Evolutionary conservation across 352 stramenopile species (phyloP), one percentile per base, ranked within the genome.

Genomic region (Thalassiosira allenii): DNA sequence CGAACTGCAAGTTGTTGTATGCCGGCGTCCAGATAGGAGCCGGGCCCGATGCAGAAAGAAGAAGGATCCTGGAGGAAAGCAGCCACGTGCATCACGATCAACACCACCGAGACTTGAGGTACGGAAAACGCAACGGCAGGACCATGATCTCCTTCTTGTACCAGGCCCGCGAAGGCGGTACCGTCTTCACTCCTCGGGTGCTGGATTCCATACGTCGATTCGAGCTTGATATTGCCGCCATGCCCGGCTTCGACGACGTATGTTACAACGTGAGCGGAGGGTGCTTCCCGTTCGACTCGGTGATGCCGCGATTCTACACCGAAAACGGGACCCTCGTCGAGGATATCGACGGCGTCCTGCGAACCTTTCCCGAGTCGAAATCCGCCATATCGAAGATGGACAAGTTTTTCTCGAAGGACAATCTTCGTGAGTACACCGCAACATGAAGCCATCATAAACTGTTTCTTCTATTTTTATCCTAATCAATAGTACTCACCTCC

Each of bases 91-190:
- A n/a, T n/a, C n/a, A n/a, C n/a, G n/a, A n/a, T n/a, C n/a, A n/a
- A n/a, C n/a, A n/a, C n/a, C n/a, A n/a, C n/a, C n/a, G n/a, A n/a
- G n/a, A n/a, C n/a, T 9, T 20, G 49, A 12, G 52, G 8, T 65
- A 65, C 22, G 32, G 41, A 9, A 66, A 34, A 30, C 33, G 43
- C 1, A 66, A 57, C 32, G 49, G 49, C n/a, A 62, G 41, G 14
- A 52, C 2, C 17, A 43, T 76, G 40, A 67, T 73, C 8, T 30
- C 71, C 8, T 68, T 80, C 52, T 75, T 80, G n/a, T 80, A 80
- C 51, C 52, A 80, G 54, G 59, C 54, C 27, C 71, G 51, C 9
- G 54, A 74, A 9, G 71, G 71, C 9, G 64, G 71, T 1, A 62
- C 32, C 17, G 61, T 80, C 1, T 80, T 80, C 62, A 68, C 51